Evolutionary conservation across 108 stramenopile species (phyloP), one percentile per base, ranked within the genome.

Genomic region (Pseudonitzschia multiseries): DNA sequence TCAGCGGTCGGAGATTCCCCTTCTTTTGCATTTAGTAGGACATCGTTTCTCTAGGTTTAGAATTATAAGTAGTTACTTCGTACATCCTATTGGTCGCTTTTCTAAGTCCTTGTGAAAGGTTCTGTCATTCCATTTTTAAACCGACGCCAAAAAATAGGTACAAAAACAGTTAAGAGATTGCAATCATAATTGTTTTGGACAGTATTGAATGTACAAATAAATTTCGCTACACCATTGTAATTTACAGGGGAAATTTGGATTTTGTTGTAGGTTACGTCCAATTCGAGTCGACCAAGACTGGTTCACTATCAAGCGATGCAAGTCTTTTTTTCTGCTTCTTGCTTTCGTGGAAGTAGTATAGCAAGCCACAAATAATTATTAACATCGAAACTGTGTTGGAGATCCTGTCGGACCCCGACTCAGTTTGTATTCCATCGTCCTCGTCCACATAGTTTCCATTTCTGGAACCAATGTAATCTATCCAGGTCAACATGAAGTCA

Each of bases 401-500:
- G n/a, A 79, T 20, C 17, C 54, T 31, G 18, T 40, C 72, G 5
- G 73, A 51, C 28, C 22, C 51, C 10, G 20, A 46, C 50, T 68
- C 56, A 4, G 57, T 43, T 29, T 61, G 59, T 14, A 52, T 43
- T 0, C 36, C 41, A 26, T 65, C 68, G 43, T 74, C 69, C 20
- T 65, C 69, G 31, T 70, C 63, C 0, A 52, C 62, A 69, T 78
- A 71, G 17, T 53, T 69, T 14, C 70, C 76, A 0, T 81, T 57
- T 51, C 71, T 32, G 22, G 36, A 29, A 10, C 69, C 69, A 24
- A 91, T 69, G 75, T 81, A 89, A 61, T 91, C 86, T 33, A 87
- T 83, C 70, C 87, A 81, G 80, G 90, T 70, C 12, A 95, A 65
- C 31, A 85, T 68, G 69, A 92, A 95, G 73, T 95, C 94, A 77